Evolutionary conservation across 768 basidiomycete genomes (phyloP).

Genomic region (Pisolithus orientalis): DNA sequence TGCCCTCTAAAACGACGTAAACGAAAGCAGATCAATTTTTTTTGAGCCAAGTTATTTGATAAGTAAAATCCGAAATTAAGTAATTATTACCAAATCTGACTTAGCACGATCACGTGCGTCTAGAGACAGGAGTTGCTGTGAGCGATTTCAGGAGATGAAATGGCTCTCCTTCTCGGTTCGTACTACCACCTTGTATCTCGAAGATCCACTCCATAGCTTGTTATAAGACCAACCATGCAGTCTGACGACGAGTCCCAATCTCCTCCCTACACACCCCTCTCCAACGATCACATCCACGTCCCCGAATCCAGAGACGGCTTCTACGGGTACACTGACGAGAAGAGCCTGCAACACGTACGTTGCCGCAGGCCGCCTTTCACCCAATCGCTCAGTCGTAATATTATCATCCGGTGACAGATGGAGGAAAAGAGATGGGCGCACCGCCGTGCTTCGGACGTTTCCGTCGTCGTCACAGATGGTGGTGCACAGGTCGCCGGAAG

Average conservation of each 20-base stretch:
- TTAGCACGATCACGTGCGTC: neutral
- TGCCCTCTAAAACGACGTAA: conserved; percentile 26
- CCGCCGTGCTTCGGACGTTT: conserved; percentile 52
- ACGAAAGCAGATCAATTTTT: conserved; percentile 14
- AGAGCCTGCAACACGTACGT: conserved; percentile 65
- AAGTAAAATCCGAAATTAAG: neutral
- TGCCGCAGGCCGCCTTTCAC: neutral
- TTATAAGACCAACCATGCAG: too few species aligned
- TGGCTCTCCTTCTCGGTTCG: too few species aligned
- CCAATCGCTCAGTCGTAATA: conserved; percentile 2
- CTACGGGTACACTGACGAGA: conserved; percentile 78
- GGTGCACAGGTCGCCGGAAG: conserved; percentile 31
- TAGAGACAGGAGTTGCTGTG: too few species aligned
- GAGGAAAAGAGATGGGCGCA: conserved; percentile 70
- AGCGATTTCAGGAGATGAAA: too few species aligned
- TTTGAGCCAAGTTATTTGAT: neutral
- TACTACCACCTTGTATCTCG: too few species aligned
- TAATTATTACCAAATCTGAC: too few species aligned
- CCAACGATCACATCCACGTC: conserved; percentile 25
- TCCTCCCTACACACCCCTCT: neutral
- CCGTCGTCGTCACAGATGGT: conserved; percentile 16
- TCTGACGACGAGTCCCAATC: neutral
- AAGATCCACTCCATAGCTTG: too few species aligned
- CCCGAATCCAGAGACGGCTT: conserved; percentile 62
- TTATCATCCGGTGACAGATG: conserved; percentile 40